These are phyloP conservation scores for Fusarium transvaalense DNA, from an alignment of 2,329 filamentous ascomycete genomes.

Conservation along the genomic window DNA sequence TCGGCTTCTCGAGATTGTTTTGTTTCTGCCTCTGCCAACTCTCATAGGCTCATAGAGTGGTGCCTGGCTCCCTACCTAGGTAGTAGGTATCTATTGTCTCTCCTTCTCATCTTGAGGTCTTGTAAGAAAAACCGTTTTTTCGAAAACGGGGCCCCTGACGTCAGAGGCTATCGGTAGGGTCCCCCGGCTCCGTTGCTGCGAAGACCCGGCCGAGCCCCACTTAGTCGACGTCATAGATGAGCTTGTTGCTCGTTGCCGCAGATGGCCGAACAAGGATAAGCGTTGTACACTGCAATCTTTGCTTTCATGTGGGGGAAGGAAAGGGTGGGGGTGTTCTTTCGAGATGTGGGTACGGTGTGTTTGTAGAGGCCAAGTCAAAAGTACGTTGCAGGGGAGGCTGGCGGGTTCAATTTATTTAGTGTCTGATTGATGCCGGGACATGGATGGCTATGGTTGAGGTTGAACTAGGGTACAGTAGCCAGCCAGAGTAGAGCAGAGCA, in stretches of 20 bases:
- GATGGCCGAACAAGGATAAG: conserved; percentile 28
- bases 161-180: conserved; percentile 46
- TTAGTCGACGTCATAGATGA: conserved; percentile 43
- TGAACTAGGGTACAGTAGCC: conserved; percentile 32
- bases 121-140: conserved; percentile 21
- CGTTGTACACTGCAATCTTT: background rate
- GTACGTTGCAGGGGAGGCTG: conserved; percentile 19
- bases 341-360: background rate
- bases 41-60: conserved; percentile 3
- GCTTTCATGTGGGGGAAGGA: conserved; percentile 18
- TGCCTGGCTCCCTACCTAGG: too few relatives aligned
- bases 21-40: background rate
- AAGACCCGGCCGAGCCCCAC: conserved; percentile 45
- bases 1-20: background rate
- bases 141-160: conserved; percentile 43
- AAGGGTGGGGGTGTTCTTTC: background rate
- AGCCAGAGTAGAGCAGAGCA: too few relatives aligned
- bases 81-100: background rate
- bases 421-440: conserved; percentile 33
- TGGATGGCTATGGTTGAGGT: conserved; percentile 6
- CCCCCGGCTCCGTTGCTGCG: conserved; percentile 39
- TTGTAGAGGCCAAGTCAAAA: conserved; percentile 12
- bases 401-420: conserved; percentile 42
- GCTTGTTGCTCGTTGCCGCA: conserved; percentile 39
- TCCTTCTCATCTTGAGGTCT: background rate